Percentiles rank a stretch among this genome's conserved stretches.
phyloP scores from a whole-genome alignment of 768 basidiomycete species.

The Suillus sp. region DNA sequence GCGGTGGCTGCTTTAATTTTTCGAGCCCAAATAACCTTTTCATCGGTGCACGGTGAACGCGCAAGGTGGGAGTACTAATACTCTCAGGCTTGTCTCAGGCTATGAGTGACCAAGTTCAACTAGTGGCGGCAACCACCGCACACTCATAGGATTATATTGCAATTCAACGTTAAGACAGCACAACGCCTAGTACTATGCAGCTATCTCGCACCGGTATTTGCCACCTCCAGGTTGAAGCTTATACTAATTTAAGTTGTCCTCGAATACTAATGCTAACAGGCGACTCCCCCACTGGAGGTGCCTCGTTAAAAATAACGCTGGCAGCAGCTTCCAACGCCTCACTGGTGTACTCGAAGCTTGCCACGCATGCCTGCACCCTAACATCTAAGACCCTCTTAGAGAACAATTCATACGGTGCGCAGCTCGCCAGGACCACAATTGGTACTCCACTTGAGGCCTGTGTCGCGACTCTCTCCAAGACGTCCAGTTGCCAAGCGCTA shows the following conservation, averaged over 20 bases:
- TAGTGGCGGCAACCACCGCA: no score
- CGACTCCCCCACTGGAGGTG: neutral
- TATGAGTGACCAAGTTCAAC: no score
- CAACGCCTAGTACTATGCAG: no score
- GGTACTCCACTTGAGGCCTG: conserved; percentile 23
- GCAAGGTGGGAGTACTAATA: no score
- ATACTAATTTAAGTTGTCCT: no score
- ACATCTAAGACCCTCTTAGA: conserved; percentile 24
- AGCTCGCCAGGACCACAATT: conserved; percentile 57
- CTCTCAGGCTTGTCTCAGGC: no score
- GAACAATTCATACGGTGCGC: conserved; percentile 66
- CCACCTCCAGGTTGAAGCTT: no score
- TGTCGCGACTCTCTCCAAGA: conserved; percentile 34
- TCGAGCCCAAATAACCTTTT: conserved; percentile 61
- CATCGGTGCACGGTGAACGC: conserved; percentile 35
- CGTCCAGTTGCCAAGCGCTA: conserved; percentile 52
- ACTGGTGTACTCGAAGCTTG: conserved; percentile 61
- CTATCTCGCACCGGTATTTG: no score
- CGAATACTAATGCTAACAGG: neutral
- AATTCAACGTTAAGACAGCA: no score
- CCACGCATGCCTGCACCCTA: conserved; percentile 44
- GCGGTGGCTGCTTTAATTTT: conserved; percentile 43
- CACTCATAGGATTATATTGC: no score
- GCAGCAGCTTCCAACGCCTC: conserved; percentile 50
- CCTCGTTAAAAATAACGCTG: conserved; percentile 45